These are phyloP conservation scores for Cylindrotheca closterium DNA, from an alignment of 108 stramenopile genomes.

Conservation along the genomic window DNA sequence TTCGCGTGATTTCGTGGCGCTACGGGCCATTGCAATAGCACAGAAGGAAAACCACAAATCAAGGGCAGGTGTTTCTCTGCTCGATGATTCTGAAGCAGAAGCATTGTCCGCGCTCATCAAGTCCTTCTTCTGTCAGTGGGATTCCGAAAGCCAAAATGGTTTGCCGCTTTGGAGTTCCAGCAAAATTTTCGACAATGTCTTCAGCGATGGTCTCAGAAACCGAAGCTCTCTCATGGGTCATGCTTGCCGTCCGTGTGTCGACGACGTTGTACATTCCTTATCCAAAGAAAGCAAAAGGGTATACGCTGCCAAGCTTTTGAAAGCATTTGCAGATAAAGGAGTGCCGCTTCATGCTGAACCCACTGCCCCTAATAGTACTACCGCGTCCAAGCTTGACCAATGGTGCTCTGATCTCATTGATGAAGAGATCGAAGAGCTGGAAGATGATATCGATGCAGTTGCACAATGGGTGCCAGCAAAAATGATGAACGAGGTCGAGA, in stretches of 20 bases:
- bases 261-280: constrained; percentile 38
- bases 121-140: constrained; percentile 20
- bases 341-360: constrained; percentile 24
- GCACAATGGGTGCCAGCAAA: constrained; percentile 59
- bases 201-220: constrained; percentile 5
- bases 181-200: constrained; percentile 5
- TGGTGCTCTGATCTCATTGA: constrained; percentile 55
- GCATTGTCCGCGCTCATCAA: constrained; percentile 12
- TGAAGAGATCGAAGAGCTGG: constrained; percentile 72
- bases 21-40: constrained; percentile 19
- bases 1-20: constrained; percentile 17
- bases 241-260: constrained; percentile 26
- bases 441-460: constrained; percentile 56
- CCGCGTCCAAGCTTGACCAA: constrained; percentile 25
- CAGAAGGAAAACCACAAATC: constrained; percentile 14
- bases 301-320: constrained; percentile 51
- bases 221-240: constrained; percentile 13
- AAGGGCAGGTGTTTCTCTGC: constrained; percentile 8
- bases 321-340: constrained; percentile 30
- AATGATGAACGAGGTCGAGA: constrained; percentile 54
- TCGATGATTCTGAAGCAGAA: constrained; percentile 20
- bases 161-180: not conserved
- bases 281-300: constrained; percentile 43
- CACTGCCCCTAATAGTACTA: constrained; percentile 23
- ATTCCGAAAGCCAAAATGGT: constrained; percentile 1